Evolutionary conservation across 306 rosid species (phyloP).

Genomic region (Cicer cuneatum): DNA sequence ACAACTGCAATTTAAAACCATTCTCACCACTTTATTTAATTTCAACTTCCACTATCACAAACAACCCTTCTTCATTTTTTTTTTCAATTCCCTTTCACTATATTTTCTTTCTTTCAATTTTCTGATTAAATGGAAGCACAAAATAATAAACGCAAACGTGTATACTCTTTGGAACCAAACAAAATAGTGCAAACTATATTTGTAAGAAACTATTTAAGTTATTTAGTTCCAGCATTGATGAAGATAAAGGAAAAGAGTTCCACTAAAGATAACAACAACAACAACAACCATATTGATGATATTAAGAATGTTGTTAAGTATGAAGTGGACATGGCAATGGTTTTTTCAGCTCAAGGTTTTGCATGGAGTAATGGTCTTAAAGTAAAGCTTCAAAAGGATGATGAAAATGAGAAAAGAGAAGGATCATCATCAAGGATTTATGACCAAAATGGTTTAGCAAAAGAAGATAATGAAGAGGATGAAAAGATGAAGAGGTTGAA

Average conservation of each 20-base stretch:
- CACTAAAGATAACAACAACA: not conserved
- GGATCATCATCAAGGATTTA: not conserved
- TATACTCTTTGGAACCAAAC: constrained; percentile 56
- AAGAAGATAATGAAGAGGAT: constrained; percentile 44
- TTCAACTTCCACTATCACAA: not conserved
- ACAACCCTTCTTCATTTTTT: no score
- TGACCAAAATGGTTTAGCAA: not conserved
- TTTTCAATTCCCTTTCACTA: no score
- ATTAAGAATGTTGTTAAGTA: constrained; percentile 42
- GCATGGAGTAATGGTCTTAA: constrained; percentile 71
- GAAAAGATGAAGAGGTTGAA: constrained; percentile 46
- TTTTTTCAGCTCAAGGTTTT: constrained; percentile 57
- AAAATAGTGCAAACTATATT: constrained; percentile 48
- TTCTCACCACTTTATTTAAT: no score
- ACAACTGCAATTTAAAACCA: no score
- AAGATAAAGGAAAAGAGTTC: constrained; percentile 48
- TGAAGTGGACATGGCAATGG: constrained; percentile 83
- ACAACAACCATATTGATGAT: constrained; percentile 3
- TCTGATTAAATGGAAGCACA: constrained; percentile 49
- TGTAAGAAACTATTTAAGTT: constrained; percentile 56
- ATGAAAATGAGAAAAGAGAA: constrained; percentile 25
- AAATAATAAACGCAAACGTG: constrained; percentile 55
- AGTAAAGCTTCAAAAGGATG: constrained; percentile 50
- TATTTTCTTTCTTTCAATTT: not conserved
- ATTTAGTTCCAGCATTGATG: constrained; percentile 61